Evolutionary conservation across 179 eudicot species (phyloP), one percentile per base, ranked within the genome.

Genomic region (Silene coronaria): DNA sequence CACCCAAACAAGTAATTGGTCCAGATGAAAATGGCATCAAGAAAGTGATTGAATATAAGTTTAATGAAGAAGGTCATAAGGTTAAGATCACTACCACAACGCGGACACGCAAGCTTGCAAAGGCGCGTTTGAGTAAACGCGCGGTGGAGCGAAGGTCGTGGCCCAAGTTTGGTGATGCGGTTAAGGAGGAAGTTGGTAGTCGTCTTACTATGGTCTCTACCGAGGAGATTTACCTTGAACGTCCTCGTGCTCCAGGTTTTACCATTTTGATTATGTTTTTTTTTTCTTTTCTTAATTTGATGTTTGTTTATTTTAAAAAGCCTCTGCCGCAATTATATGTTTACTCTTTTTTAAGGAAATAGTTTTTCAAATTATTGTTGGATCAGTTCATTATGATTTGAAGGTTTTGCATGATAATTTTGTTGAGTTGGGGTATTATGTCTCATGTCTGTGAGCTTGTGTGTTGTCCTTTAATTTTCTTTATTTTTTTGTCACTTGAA

Each of bases 121-220:
- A 86, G 59, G 87, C 96, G 1, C 87, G 85, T 0, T 83, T 91
- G 26, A 90, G 96, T 80, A 91, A 88, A 72, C 80, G 86, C 45
- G 97, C 97, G 0, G 75, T 91, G 3, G 93, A 90, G 79, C 83
- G 97, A 1, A 75, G 97, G 0, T 84, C 90, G 0, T 91, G 97
- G 97, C 32, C 80, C 16, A 90, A 91, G 80, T 91, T 90, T 66
- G 96, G 97, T 12, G 97, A 90, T 42, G 96, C 93, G 8, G 87
- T 89, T 19, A 79, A 81, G 16, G 97, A 89, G 73, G 97, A 91
- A 55, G 88, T 80, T 7, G 91, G 91, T 13, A 78, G 80, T 58
- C 77, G 88, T 8, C 87, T 90, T 13, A 91, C 95, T 30, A 85
- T 87, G 87, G 90, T 91, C 11, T 86, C 96, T 21, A 91, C 91